A percentile compares a stretch with the other conserved stretches of the same genome.
Evolutionary conservation across 2,329 filamentous ascomycete genomes (phyloP).

Genomic region (Pyrenochaeta sp.): DNA sequence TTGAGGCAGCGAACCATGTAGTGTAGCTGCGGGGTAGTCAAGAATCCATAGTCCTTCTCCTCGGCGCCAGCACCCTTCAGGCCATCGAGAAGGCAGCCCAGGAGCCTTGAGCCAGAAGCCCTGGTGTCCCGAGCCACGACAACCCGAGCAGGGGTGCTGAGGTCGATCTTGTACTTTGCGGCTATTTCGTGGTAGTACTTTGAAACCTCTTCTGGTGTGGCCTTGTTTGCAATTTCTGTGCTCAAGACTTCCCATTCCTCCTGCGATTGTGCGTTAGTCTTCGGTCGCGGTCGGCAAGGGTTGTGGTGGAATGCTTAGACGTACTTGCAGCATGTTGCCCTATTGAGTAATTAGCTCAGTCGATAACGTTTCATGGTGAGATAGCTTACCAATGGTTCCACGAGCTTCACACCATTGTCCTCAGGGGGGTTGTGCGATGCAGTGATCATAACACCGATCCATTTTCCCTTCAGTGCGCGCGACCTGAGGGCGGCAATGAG

Average conservation of each 20-base stretch:
- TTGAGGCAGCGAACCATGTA: slow-evolving; percentile 96
- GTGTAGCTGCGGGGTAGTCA: slow-evolving; percentile 97
- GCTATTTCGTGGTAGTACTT: slow-evolving; percentile 79
- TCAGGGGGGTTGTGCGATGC: slow-evolving; percentile 70
- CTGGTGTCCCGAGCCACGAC: slow-evolving; percentile 93
- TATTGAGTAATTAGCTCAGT: slow-evolving; percentile 40
- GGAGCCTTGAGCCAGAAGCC: slow-evolving; percentile 85
- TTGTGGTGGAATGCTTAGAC: background rate
- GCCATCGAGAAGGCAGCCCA: slow-evolving; percentile 78
- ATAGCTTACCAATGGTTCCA: slow-evolving; percentile 83
- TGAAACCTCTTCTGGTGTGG: slow-evolving; percentile 75
- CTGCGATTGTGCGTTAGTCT: slow-evolving; percentile 43
- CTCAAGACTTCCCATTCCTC: slow-evolving; percentile 89
- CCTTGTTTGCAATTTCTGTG: slow-evolving; percentile 86
- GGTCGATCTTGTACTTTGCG: slow-evolving; percentile 64
- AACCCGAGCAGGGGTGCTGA: slow-evolving; percentile 74
- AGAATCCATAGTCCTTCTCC: slow-evolving; percentile 83
- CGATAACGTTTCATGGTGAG: background rate
- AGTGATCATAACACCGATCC: slow-evolving; percentile 85
- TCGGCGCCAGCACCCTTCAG: slow-evolving; percentile 78
- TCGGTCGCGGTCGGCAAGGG: background rate
- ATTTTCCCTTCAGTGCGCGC: slow-evolving; percentile 85
- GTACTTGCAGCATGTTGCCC: slow-evolving; percentile 85
- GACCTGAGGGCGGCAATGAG: slow-evolving; percentile 88
- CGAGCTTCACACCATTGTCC: slow-evolving; percentile 77